phyloP scores from a whole-genome alignment of 208 protist species.

The Trypanosoma theileri region DNA sequence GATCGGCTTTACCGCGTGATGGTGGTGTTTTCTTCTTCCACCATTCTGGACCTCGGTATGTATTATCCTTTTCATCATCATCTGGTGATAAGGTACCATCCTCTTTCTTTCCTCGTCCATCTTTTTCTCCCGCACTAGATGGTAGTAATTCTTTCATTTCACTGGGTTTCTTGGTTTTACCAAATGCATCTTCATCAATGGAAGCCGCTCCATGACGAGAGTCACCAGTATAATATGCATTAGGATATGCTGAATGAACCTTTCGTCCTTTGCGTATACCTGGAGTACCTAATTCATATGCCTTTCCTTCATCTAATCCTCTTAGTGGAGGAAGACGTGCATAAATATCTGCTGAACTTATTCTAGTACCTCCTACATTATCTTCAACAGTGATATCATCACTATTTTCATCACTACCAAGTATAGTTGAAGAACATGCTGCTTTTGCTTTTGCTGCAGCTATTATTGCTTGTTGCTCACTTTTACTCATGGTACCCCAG shows the following conservation, averaged over 20 bases:
- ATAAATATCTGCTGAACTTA: not conserved
- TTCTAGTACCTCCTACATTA: not conserved
- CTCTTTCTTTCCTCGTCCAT: not conserved
- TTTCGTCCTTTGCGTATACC: not conserved
- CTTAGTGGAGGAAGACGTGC: conserved; percentile 1
- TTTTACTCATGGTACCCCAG: not conserved
- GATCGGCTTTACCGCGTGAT: not conserved
- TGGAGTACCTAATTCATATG: not conserved
- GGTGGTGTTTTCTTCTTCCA: not conserved
- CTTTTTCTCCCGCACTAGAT: too few relatives aligned
- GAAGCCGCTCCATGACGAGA: too few relatives aligned
- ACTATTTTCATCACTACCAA: too few relatives aligned
- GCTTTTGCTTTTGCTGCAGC: conserved; percentile 1
- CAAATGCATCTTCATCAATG: not conserved
- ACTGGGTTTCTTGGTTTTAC: not conserved
- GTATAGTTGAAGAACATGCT: not conserved
- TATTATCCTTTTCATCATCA: not conserved
- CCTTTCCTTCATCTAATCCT: not conserved
- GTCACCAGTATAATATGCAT: too few relatives aligned
- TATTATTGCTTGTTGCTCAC: not conserved
- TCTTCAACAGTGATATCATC: not conserved
- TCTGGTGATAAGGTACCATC: not conserved
- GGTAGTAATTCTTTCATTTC: not conserved
- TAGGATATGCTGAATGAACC: too few relatives aligned
- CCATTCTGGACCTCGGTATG: conserved; percentile 1